These are phyloP conservation scores for Begonia fuchsioides DNA, from an alignment of 306 rosid species.

Conservation along the genomic window DNA sequence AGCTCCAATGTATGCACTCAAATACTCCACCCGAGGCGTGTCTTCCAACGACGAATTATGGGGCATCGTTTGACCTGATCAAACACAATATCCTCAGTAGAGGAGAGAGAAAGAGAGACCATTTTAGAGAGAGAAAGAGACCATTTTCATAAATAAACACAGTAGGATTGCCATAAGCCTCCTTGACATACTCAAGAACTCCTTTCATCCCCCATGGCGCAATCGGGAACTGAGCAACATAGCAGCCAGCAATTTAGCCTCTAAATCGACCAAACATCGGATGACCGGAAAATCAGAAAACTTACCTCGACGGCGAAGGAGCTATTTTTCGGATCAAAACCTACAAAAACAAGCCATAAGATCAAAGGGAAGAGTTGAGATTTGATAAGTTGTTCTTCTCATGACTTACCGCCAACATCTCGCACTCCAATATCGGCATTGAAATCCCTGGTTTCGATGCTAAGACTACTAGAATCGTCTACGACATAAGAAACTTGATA, in stretches of 20 bases:
- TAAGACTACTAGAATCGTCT: slow-evolving; percentile 20
- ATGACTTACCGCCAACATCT: background rate
- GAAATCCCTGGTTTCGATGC: slow-evolving; percentile 19
- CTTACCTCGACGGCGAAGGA: slow-evolving; percentile 18
- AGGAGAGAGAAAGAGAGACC: slow-evolving; percentile 5
- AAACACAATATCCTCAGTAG: background rate
- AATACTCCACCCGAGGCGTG: slow-evolving; percentile 28
- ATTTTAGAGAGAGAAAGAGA: slow-evolving; percentile 7
- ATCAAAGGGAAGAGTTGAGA: background rate
- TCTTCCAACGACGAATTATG: slow-evolving; percentile 46
- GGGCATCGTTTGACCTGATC: slow-evolving; percentile 30
- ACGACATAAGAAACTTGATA: slow-evolving; percentile 11
- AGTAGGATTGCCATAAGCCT: slow-evolving; percentile 49
- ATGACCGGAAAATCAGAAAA: background rate
- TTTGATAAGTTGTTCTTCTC: background rate
- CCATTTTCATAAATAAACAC: slow-evolving; percentile 54
- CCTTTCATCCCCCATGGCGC: slow-evolving; percentile 23
- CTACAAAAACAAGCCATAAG: background rate
- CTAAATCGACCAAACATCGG: background rate
- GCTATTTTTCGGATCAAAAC: background rate
- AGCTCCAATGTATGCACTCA: slow-evolving; percentile 26
- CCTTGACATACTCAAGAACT: slow-evolving; percentile 31
- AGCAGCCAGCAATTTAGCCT: background rate
- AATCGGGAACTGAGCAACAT: slow-evolving; percentile 18
- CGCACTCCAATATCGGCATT: slow-evolving; percentile 15